Evolutionary conservation across 768 basidiomycete species (phyloP).

Genomic region (Symmetrospora coprosmae): DNA sequence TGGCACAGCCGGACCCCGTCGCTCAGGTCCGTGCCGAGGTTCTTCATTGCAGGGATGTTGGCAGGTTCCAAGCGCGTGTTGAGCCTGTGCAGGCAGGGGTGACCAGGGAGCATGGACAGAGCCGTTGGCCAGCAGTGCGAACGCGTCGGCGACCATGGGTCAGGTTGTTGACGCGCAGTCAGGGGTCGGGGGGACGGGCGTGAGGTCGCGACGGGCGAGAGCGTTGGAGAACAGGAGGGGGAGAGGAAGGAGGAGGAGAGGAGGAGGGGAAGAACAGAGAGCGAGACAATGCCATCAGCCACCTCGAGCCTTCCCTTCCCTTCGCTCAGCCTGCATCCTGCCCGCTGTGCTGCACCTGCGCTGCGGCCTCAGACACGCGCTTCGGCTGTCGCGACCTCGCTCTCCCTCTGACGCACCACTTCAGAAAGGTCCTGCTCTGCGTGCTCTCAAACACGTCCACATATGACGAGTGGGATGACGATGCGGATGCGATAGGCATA

Average conservation of each 20-base stretch:
- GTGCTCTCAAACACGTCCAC: constrained; percentile 17
- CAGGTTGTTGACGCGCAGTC: too few relatives aligned
- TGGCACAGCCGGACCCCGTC: constrained; percentile 93
- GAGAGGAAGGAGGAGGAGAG: neutral
- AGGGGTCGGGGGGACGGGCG: neutral
- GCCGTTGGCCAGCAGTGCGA: too few relatives aligned
- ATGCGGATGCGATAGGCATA: too few relatives aligned
- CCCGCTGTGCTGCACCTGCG: too few relatives aligned
- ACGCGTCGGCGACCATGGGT: too few relatives aligned
- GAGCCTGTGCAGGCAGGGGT: constrained; percentile 47
- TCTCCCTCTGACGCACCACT: constrained; percentile 3
- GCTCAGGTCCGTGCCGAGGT: constrained; percentile 75
- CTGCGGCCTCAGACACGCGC: too few relatives aligned
- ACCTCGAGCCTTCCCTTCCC: neutral
- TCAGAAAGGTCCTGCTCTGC: constrained; percentile 16
- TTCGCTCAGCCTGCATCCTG: neutral
- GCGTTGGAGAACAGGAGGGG: neutral
- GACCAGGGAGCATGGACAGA: neutral
- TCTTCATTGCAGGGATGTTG: constrained; percentile 72
- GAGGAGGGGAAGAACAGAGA: neutral
- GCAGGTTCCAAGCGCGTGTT: constrained; percentile 83
- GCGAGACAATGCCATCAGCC: neutral
- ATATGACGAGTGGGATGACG: too few relatives aligned
- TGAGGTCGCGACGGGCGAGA: neutral
- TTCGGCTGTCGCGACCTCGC: too few relatives aligned